Evolutionary conservation across 192 early-diverging fungal species (phyloP).

Genomic region (Dissophora globulifera): DNA sequence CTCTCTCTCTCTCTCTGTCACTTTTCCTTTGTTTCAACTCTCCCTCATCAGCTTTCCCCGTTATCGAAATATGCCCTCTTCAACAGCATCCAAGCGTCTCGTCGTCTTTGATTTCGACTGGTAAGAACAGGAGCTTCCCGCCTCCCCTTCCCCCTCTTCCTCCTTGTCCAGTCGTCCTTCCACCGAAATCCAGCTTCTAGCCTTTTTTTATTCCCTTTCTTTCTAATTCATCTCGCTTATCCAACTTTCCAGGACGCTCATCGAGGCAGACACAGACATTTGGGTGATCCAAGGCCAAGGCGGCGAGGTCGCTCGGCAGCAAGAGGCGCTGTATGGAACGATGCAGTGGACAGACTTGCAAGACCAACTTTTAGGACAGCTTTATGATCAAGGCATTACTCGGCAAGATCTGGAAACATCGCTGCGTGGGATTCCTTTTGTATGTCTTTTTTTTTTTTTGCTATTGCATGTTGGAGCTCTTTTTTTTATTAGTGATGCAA

Average conservation of each 20-base stretch:
- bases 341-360: conserved; percentile 74
- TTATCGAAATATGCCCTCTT: conserved; percentile 1
- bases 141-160: not conserved
- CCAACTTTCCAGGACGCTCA: conserved; percentile 56
- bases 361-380: conserved; percentile 48
- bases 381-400: conserved; percentile 17
- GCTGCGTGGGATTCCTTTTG: conserved; percentile 15
- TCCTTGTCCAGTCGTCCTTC: too few species aligned
- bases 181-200: too few species aligned
- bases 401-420: conserved; percentile 18
- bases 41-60: not conserved
- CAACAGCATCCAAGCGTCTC: conserved; percentile 39
- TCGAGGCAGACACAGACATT: conserved; percentile 69
- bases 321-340: conserved; percentile 12
- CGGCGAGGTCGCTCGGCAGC: conserved; percentile 45
- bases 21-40: not conserved
- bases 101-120: conserved; percentile 79
- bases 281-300: conserved; percentile 58
- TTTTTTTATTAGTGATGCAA: not conserved
- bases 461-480: not conserved
- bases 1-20: conserved; percentile 1
- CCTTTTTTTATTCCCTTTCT: not conserved
- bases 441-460: too few species aligned
- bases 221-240: not conserved
- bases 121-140: not conserved